phyloP scores from a whole-genome alignment of 1,284 basidiomycete species.

The Hemileia vastatrix region DNA sequence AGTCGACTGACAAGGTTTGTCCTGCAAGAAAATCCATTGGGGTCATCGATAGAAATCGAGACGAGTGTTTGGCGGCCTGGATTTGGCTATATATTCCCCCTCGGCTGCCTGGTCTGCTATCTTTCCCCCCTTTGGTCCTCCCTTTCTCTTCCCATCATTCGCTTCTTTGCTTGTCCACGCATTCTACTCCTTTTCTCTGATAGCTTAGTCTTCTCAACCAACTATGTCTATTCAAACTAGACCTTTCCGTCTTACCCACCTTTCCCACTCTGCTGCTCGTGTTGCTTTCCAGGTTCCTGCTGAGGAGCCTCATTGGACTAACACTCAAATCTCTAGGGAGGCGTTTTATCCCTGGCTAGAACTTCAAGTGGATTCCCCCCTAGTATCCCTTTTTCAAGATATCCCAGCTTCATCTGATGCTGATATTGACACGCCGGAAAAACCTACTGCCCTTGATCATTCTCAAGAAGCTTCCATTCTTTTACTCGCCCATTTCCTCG shows the following conservation, averaged over 20 bases:
- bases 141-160: too few relatives aligned
- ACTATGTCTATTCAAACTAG: too few relatives aligned
- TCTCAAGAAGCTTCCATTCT: conserved; percentile 57
- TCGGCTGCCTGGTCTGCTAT: too few relatives aligned
- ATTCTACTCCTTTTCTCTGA: too few relatives aligned
- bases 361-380: not conserved
- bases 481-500: conserved; percentile 68
- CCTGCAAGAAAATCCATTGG: too few relatives aligned
- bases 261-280: not conserved
- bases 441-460: not conserved
- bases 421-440: not conserved
- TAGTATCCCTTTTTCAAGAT: not conserved
- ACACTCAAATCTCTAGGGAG: not conserved
- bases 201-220: too few relatives aligned
- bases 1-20: too few relatives aligned
- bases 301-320: not conserved
- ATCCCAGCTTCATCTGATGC: not conserved
- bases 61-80: too few relatives aligned
- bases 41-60: too few relatives aligned
- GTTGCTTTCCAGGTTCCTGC: not conserved
- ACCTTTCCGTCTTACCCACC: not conserved
- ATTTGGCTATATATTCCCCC: too few relatives aligned
- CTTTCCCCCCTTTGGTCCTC: too few relatives aligned
- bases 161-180: too few relatives aligned
- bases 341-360: not conserved